Conservation (phyloP, 495 filamentous ascomycete species). For the Podospora sp. region DNA sequence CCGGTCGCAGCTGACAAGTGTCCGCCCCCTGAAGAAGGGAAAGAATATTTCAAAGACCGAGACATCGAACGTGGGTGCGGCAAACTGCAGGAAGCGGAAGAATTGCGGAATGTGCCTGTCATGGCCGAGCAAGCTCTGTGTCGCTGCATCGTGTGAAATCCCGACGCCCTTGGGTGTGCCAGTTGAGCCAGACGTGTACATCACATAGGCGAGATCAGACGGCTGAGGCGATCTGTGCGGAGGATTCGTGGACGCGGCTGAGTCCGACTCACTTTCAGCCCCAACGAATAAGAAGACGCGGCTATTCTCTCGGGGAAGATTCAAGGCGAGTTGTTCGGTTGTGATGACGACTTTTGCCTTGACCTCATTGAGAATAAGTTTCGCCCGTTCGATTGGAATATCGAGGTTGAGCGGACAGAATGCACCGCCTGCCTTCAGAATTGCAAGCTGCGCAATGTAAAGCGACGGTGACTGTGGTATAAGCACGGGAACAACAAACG, state of each 20-base stretch:
- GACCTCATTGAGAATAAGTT: constrained; percentile 73
- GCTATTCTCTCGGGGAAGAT: constrained; percentile 29
- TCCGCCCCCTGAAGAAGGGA: constrained; percentile 67
- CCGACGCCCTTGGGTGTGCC: constrained; percentile 86
- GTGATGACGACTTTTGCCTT: constrained; percentile 59
- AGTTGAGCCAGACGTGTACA: constrained; percentile 90
- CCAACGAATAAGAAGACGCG: constrained; percentile 31
- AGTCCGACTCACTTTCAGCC: constrained; percentile 8
- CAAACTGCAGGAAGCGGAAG: constrained; percentile 80
- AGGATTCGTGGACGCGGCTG: neutral
- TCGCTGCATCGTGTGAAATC: constrained; percentile 73
- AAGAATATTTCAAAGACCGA: constrained; percentile 91
- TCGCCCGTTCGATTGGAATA: constrained; percentile 68
- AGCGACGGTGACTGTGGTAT: constrained; percentile 69
- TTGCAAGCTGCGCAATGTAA: constrained; percentile 71
- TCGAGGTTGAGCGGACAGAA: constrained; percentile 80
- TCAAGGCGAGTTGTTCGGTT: constrained; percentile 38
- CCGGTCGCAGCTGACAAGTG: constrained; percentile 69
- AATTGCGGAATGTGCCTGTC: constrained; percentile 72
- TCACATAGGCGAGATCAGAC: constrained; percentile 73
- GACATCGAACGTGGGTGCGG: constrained; percentile 84
- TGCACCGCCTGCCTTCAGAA: constrained; percentile 74
- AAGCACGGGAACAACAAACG: constrained; percentile 68
- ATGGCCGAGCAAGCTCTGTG: constrained; percentile 77
- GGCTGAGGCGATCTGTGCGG: constrained; percentile 24